phyloP scores from a whole-genome alignment of 768 basidiomycete genomes.

The Lentinus tigrinus region DNA sequence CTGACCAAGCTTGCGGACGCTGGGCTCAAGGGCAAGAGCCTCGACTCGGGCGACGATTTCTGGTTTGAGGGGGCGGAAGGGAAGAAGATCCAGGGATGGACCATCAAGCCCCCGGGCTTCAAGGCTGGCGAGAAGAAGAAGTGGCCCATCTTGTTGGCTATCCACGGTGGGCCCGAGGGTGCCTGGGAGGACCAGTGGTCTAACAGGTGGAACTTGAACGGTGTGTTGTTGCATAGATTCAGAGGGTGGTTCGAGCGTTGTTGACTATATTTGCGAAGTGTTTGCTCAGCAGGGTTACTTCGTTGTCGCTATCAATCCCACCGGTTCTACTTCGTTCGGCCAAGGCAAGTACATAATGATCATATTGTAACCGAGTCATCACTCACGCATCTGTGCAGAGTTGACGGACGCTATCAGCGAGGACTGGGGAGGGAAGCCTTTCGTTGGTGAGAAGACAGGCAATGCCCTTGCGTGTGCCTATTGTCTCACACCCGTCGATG shows the following conservation, averaged over 20 bases:
- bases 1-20: conserved; percentile 65
- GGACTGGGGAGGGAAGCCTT: conserved; percentile 88
- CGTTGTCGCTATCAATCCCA: conserved; percentile 85
- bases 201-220: conserved; percentile 89
- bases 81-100: conserved; percentile 80
- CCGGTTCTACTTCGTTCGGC: conserved; percentile 91
- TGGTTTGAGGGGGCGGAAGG: conserved; percentile 86
- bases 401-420: conserved; percentile 78
- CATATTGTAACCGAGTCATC: not conserved
- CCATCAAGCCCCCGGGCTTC: conserved; percentile 79
- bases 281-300: conserved; percentile 91
- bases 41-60: conserved; percentile 74
- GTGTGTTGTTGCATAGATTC: conserved; percentile 43
- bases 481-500: not conserved
- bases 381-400: conserved; percentile 38
- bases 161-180: conserved; percentile 81
- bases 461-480: not conserved
- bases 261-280: no score
- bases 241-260: no score
- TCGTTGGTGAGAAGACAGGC: conserved; percentile 40
- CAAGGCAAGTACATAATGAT: conserved; percentile 45
- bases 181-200: conserved; percentile 94
- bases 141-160: conserved; percentile 78
- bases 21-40: conserved; percentile 53
- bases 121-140: conserved; percentile 60